Evolutionary conservation across 1,284 basidiomycete species (phyloP).

Genomic region (Tylopilus sp.): DNA sequence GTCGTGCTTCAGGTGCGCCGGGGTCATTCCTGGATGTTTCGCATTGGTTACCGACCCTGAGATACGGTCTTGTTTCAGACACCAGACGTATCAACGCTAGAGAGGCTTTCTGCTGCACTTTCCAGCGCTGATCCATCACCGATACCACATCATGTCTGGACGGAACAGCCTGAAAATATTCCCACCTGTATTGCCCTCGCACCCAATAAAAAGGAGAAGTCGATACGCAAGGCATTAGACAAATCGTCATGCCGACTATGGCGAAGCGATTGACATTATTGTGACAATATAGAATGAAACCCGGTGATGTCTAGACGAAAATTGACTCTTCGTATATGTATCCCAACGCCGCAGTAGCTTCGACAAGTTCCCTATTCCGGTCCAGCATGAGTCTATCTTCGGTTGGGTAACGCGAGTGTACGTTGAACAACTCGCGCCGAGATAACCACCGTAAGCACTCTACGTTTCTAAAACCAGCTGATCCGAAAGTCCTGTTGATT

Average conservation of each 20-base stretch:
- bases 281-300: background rate
- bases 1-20: slow-evolving; percentile 39
- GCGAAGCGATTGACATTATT: slow-evolving; percentile 15
- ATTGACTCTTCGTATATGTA: no score
- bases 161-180: slow-evolving; percentile 50
- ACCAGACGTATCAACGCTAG: slow-evolving; percentile 33
- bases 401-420: no score
- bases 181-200: slow-evolving; percentile 53
- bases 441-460: no score
- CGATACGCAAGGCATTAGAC: slow-evolving; percentile 42
- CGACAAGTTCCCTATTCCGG: no score
- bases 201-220: slow-evolving; percentile 43
- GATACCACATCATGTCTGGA: slow-evolving; percentile 47
- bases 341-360: no score
- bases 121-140: slow-evolving; percentile 12
- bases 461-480: no score
- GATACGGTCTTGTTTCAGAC: slow-evolving; percentile 27
- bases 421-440: no score
- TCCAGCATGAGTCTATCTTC: no score
- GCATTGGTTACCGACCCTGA: background rate
- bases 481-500: background rate
- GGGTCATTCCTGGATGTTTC: background rate
- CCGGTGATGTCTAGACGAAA: background rate
- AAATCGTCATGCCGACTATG: slow-evolving; percentile 34
- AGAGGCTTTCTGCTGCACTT: slow-evolving; percentile 36